These are phyloP conservation scores for Leccinum boreale DNA, from an alignment of 768 basidiomycete species.

Conservation along the genomic window DNA sequence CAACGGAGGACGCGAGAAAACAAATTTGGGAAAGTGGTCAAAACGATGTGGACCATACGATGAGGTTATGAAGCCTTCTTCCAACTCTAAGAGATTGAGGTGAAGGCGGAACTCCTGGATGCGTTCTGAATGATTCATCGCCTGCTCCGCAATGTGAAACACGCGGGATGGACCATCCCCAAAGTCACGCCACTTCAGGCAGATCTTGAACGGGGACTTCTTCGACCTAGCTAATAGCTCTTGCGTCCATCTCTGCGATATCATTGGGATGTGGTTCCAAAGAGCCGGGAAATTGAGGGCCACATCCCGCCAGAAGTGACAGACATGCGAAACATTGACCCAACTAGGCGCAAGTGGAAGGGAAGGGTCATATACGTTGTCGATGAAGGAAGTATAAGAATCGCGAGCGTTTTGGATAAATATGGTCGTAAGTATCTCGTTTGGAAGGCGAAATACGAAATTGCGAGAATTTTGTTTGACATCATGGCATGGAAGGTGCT, in stretches of 20 bases:
- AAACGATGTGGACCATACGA: too few species aligned
- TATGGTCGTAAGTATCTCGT: background rate
- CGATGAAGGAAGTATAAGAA: background rate
- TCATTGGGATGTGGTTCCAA: background rate
- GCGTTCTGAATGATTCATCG: background rate
- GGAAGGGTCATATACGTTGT: background rate
- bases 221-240: background rate
- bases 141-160: background rate
- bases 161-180: background rate
- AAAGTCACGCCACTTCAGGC: background rate
- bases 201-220: background rate
- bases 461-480: background rate
- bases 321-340: background rate
- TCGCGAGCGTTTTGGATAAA: background rate
- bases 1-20: background rate
- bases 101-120: background rate
- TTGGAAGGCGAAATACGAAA: background rate
- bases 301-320: background rate
- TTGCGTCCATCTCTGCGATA: background rate
- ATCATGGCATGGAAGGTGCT: too few species aligned
- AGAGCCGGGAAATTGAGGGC: background rate
- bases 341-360: background rate
- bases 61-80: background rate
- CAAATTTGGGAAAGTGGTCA: background rate
- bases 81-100: too few species aligned